Evolutionary conservation across 257 asterid species (phyloP).

Genomic region (Echites panduratus): DNA sequence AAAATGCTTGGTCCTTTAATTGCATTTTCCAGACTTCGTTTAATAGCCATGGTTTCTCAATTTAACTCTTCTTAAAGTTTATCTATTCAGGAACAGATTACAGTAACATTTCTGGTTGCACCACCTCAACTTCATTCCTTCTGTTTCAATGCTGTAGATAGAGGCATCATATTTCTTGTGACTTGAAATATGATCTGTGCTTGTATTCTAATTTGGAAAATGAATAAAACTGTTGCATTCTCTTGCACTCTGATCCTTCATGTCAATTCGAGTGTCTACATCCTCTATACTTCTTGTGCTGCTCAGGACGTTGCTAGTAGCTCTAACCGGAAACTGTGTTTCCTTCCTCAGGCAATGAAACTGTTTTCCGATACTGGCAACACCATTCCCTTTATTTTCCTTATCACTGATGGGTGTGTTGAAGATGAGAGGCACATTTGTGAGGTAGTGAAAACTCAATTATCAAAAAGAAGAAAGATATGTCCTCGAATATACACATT

Average conservation of each 20-base stretch:
- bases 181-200: neutral
- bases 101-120: neutral
- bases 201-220: neutral
- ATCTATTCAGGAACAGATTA: neutral
- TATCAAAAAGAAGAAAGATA: constrained; percentile 36
- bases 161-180: neutral
- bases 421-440: constrained; percentile 84
- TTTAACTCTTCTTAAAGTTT: neutral
- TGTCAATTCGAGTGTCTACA: neutral
- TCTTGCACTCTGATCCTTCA: neutral
- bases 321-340: constrained; percentile 5
- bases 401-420: constrained; percentile 88
- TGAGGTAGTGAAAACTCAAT: constrained; percentile 45
- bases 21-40: neutral
- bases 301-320: constrained; percentile 5
- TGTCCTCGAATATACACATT: constrained; percentile 74
- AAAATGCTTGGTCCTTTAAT: neutral
- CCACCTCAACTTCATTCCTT: neutral
- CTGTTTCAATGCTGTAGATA: neutral
- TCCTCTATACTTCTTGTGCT: neutral
- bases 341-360: constrained; percentile 57
- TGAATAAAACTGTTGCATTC: neutral
- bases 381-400: constrained; percentile 61
- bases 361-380: constrained; percentile 53
- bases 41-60: neutral